These are phyloP conservation scores for Iris pallida DNA, from an alignment of 116 monocot genomes.

Conservation along the genomic window DNA sequence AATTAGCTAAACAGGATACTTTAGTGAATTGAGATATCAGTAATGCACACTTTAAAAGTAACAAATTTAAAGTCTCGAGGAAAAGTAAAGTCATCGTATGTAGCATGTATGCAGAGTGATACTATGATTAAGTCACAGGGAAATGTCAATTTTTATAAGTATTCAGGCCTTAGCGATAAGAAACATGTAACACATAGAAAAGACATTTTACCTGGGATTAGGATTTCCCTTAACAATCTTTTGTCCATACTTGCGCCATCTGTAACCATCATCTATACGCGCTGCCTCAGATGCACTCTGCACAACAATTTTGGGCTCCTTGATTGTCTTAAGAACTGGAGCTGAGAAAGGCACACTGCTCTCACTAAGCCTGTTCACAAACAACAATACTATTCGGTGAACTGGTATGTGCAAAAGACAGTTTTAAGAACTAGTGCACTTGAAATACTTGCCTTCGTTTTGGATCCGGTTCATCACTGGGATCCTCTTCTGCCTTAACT, in stretches of 20 bases:
- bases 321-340: constrained; percentile 45
- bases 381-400: not conserved
- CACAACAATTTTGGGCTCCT: constrained; percentile 65
- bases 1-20: no score
- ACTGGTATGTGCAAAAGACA: not conserved
- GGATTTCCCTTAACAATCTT: constrained; percentile 94
- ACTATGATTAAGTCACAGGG: not conserved
- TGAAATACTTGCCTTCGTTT: constrained; percentile 55
- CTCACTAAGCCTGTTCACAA: constrained; percentile 22
- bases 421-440: not conserved
- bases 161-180: not conserved
- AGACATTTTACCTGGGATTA: constrained; percentile 63
- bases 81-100: not conserved
- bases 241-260: constrained; percentile 92
- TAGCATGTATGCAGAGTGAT: not conserved
- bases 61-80: not conserved
- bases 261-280: constrained; percentile 69
- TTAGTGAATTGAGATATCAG: not conserved
- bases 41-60: not conserved
- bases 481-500: constrained; percentile 37
- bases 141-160: not conserved
- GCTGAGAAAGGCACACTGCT: constrained; percentile 13
- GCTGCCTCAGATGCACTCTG: constrained; percentile 41
- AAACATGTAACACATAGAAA: not conserved
- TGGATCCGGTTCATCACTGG: constrained; percentile 37